Base-by-base conservation (phyloP, 352 stramenopile genomes). In the Phytophthora pisi region DNA sequence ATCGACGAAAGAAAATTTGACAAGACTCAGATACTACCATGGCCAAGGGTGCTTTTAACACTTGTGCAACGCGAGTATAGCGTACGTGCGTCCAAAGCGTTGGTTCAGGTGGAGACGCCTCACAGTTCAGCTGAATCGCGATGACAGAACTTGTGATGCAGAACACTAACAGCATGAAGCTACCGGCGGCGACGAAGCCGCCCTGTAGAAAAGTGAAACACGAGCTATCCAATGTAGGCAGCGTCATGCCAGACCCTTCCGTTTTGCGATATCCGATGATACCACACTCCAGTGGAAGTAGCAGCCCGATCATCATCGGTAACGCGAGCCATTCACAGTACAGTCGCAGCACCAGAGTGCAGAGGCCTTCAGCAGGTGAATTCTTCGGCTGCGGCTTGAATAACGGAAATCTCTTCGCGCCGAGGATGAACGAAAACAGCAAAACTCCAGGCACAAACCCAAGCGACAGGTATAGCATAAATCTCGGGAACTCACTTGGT, bases 1-100 rank as follows among this genome's bases (percentile, higher is more conserved):
- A 18, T 45, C 38, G 16, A 45, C 16, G 9, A 45, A 47, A 20
- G 7, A 16, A 15, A 16, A 5, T 16, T 40, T 15, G 34, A 16
- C 34, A 16, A 16, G 13, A 23, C 51, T 38, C 34, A 55, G n/a
- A 5, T 43, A 30, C 31, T 71, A 90, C 82, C 72, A 91, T 62
- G 36, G 78, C 82, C 10, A 92, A 61, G 28, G 80, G 80, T 4
- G 69, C 67, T 30, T 79, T 82, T 9, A 81, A n/a, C 4, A 66
- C 36, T n/a, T 82, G 72, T 10, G 62, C 68, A 46, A 82, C 45
- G 28, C 66, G 58, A 8, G 64, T 74, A 52, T 90, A 91, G 0
- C 77, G 72, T 11, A 82, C 58, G 70, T 91, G 77, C 4, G 77
- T 90, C 84, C 84, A 92, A 28, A 90, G 26, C 11, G 77, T 84